These are phyloP conservation scores for Hyparrhenia diplandra DNA, from an alignment of 176 grass and related monocot genomes.

Conservation along the genomic window DNA sequence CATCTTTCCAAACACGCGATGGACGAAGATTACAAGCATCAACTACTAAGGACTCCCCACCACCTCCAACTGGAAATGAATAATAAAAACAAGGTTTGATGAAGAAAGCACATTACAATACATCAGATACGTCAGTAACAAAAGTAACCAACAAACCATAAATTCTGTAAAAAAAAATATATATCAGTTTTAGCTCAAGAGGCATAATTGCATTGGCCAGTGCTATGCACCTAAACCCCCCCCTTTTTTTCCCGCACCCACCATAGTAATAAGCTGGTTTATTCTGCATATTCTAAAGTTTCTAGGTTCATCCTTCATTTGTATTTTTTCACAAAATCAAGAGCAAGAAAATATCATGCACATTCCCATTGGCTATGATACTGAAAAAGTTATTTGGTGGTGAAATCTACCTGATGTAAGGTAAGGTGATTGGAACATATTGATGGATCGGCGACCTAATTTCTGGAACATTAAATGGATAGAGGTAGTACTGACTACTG, in stretches of 20 bases:
- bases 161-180: background rate
- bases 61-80: slow-evolving; percentile 42
- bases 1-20: slow-evolving; percentile 88
- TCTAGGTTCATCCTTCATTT: background rate
- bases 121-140: background rate
- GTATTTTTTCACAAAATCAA: background rate
- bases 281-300: background rate
- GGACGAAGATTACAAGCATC: slow-evolving; percentile 74
- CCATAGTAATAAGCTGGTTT: background rate
- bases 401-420: background rate
- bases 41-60: slow-evolving; percentile 51
- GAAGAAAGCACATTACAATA: background rate
- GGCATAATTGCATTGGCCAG: background rate
- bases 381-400: background rate
- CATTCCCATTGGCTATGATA: background rate
- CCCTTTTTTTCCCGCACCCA: too few species aligned
- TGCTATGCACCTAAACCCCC: background rate
- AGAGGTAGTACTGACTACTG: background rate
- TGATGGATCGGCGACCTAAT: background rate
- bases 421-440: background rate
- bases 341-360: background rate
- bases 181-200: slow-evolving; percentile 9
- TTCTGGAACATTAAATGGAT: background rate
- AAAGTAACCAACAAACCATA: background rate
- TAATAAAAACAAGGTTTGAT: slow-evolving; percentile 4